Evolutionary conservation across 768 basidiomycete species (phyloP).

Genomic region (Tulasnella sp.): DNA sequence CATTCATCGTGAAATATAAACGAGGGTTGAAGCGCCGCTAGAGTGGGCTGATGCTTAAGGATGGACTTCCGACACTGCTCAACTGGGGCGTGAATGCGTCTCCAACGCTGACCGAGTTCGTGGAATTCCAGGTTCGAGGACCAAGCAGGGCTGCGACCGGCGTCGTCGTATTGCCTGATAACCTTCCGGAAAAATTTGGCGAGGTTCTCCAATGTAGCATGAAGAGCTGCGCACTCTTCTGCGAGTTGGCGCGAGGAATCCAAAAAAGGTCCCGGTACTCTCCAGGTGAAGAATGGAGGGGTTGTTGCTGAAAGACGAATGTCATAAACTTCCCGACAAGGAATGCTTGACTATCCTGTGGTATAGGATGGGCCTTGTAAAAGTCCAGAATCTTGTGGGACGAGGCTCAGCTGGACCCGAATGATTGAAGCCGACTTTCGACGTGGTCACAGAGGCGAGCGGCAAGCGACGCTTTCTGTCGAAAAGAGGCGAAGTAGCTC

Average conservation of each 20-base stretch:
- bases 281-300: not conserved
- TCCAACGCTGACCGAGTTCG: not conserved
- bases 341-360: not conserved
- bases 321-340: not conserved
- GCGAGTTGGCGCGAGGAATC: not conserved
- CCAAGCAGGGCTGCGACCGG: not conserved
- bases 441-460: not conserved
- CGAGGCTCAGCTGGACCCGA: not conserved
- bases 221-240: not conserved
- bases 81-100: not conserved
- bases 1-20: not conserved
- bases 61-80: not conserved
- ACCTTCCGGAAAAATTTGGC: not conserved
- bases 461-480: not conserved
- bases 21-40: not conserved
- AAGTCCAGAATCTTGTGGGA: not conserved
- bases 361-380: not conserved
- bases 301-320: not conserved
- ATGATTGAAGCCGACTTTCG: not conserved
- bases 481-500: not conserved
- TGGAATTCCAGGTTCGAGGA: not conserved
- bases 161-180: not conserved
- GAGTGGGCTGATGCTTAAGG: not conserved
- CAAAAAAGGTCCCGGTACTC: not conserved
- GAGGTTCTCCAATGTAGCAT: not conserved